Conservation (phyloP, 2,329 filamentous ascomycete species). For the Aspergillus versicolor region DNA sequence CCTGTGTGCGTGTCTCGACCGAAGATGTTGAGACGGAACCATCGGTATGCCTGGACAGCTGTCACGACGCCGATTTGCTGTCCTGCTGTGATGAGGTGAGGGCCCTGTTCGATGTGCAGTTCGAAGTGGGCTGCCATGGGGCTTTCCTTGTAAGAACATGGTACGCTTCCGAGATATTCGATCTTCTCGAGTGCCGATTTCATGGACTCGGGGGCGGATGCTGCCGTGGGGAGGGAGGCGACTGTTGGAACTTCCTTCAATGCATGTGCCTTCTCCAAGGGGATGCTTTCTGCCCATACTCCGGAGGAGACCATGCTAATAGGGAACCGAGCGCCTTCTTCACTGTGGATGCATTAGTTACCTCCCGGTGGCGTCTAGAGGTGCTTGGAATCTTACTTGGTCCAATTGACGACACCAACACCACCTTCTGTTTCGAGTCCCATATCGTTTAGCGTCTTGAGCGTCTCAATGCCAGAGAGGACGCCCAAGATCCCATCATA, state of each 20-base stretch:
- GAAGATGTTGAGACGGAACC: conserved; percentile 66
- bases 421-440: conserved; percentile 67
- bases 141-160: conserved; percentile 57
- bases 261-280: conserved; percentile 61
- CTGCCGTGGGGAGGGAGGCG: conserved; percentile 42
- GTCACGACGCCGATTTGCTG: conserved; percentile 69
- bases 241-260: conserved; percentile 59
- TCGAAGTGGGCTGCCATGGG: conserved; percentile 79
- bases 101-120: conserved; percentile 82
- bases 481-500: conserved; percentile 70
- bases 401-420: conserved; percentile 68
- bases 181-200: conserved; percentile 69
- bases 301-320: conserved; percentile 72
- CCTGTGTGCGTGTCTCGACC: conserved; percentile 73
- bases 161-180: conserved; percentile 63
- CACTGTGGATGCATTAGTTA: conserved; percentile 47
- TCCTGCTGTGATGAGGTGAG: conserved; percentile 64
- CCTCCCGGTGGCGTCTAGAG: background rate
- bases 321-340: conserved; percentile 79
- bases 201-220: conserved; percentile 61
- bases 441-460: conserved; percentile 67
- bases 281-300: conserved; percentile 71
- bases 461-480: conserved; percentile 69
- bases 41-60: conserved; percentile 73
- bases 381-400: conserved; percentile 26